Evolutionary conservation across 176 grass and related monocot genomes (phyloP).

Genomic region (Secale cereale): DNA sequence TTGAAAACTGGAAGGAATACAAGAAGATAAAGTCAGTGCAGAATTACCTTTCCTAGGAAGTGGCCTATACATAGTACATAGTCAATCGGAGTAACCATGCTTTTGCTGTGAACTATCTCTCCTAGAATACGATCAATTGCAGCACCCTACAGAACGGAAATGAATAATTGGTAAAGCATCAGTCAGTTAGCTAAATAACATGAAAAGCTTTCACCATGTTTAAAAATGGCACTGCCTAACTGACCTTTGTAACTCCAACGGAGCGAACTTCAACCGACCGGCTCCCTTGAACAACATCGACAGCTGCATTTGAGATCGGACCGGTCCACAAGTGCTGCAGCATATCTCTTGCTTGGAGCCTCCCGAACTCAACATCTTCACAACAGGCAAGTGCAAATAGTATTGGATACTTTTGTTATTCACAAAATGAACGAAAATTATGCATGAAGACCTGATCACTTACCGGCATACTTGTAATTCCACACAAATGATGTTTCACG

Average conservation of each 20-base stretch:
- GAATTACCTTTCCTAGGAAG: conserved; percentile 95
- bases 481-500: conserved; percentile 98
- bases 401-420: conserved; percentile 14
- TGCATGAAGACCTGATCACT: conserved; percentile 5
- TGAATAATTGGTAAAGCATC: conserved; percentile 9
- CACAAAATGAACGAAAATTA: not conserved
- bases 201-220: not conserved
- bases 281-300: conserved; percentile 99
- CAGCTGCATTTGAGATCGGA: conserved; percentile 95
- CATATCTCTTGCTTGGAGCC: conserved; percentile 99
- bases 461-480: conserved; percentile 99
- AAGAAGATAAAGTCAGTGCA: not conserved
- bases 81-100: conserved; percentile 94
- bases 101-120: conserved; percentile 98
- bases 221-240: conserved; percentile 19
- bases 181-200: conserved; percentile 24
- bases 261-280: conserved; percentile 96
- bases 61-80: conserved; percentile 95
- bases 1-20: not conserved
- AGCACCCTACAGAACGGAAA: conserved; percentile 66
- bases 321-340: conserved; percentile 97
- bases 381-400: conserved; percentile 13
- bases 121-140: conserved; percentile 96
- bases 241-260: conserved; percentile 96
- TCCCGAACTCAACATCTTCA: conserved; percentile 95